Base-by-base conservation (phyloP, 352 stramenopile species). In the Globisporangium mamillatum region DNA sequence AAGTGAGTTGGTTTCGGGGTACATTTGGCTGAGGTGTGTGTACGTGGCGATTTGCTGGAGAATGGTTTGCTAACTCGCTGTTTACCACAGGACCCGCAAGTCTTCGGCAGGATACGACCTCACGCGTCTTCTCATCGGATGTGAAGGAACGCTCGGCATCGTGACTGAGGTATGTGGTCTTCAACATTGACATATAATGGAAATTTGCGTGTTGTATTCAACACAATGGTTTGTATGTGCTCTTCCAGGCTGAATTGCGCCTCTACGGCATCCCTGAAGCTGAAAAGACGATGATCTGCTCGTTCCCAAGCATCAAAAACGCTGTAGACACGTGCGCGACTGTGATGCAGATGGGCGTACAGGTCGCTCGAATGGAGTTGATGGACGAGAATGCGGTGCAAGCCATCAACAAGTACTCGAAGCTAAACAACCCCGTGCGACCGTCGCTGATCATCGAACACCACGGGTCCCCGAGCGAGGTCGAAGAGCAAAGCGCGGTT, bases 41-140 rank as follows among this genome's bases (percentile, higher is more conserved):
- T 16, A 25, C 22, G 22, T 38, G 2, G 25, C 41, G 48, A 52
- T 48, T 48, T 48, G 41, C 14, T n/a, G 20, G 41, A 27, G 20
- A 0, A 69, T 50, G 22, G 20, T 48, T 34, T 38, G 16, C 25
- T 48, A 58, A 57, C 24, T 54, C n/a, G 29, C 53, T 56, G 8
- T 54, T 67, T 41, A 36, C 2, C 34, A 34, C 46, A 91, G 91
- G 38, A 92, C 96, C 12, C 84, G 97, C 63, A 99, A 99, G 81
- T 98, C 90, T 18, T 98, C 94, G 25, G 97, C 97, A n/a, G 97
- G 97, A 3, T 99, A 99, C 77, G 96, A 99, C 73, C 84, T 99
- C 55, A 97, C 95, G 0, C 83, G 86, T 8, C 75, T 99, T n/a
- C 77, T 99, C 18, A 96, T 98, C 64, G 97, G 97, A 5, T 98